A percentile compares a stretch with the other conserved stretches of the same genome.
These are phyloP conservation scores for Trichoderma erinaceum DNA, from an alignment of 495 filamentous ascomycete genomes.

Conservation along the genomic window DNA sequence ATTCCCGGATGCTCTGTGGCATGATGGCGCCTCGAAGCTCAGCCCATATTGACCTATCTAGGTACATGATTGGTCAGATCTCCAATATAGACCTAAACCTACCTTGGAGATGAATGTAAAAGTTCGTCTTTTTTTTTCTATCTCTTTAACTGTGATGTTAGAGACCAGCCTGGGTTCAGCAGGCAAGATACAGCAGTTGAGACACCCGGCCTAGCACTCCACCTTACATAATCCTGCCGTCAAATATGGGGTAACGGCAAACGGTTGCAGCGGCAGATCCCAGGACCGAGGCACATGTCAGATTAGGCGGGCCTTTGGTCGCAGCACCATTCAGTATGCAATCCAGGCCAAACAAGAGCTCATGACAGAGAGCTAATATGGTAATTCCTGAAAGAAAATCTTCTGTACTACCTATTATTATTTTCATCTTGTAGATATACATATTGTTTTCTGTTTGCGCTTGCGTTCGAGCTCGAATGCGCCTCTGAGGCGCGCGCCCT, in stretches of 20 bases:
- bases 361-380: background rate
- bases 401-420: background rate
- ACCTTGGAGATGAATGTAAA: too few species aligned
- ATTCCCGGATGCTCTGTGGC: background rate
- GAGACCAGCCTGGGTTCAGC: too few species aligned
- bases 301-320: background rate
- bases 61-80: too few species aligned
- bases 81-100: too few species aligned
- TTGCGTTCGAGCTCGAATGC: background rate
- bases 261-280: background rate
- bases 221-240: background rate
- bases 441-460: background rate
- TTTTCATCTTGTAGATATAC: background rate
- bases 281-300: conserved; percentile 13
- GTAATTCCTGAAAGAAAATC: background rate
- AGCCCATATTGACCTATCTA: too few species aligned
- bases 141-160: too few species aligned
- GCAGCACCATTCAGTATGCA: background rate
- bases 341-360: background rate
- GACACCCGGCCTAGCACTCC: too few species aligned
- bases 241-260: background rate
- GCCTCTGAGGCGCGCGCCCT: conserved; percentile 4
- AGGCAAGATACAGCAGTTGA: too few species aligned
- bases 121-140: too few species aligned
- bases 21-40: background rate